Base-by-base conservation (phyloP, 2,329 filamentous ascomycete species). In the Aspergillus pseudonomiae region DNA sequence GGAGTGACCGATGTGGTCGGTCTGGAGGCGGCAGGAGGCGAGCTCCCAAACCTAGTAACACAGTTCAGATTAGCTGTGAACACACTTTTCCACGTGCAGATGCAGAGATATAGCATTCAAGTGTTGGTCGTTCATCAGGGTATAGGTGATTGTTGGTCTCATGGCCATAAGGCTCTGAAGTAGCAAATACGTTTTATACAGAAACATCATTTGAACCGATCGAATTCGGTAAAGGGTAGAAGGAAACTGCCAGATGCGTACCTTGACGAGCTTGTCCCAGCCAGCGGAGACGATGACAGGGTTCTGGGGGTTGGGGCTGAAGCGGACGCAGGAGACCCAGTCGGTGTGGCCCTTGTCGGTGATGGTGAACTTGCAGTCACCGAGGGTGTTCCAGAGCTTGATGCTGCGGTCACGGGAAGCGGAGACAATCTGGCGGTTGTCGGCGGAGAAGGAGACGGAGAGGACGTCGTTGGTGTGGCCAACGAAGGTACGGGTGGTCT, bases 351-450 rank as follows among this genome's bases (percentile, higher is more conserved):
- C 95, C 91, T 99, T 99, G 82, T 99, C 95, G 85, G 93, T 96
- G 88, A 99, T 98, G 87, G 94, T 99, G 91, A 90, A 99, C 89
- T 99, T 99, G 94, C 95, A 99, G 90, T 99, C 95, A 85, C 95
- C 95, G 73, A 99, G 93, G 77, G 95, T 99, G 89, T 99, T 99
- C 95, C 95, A 99, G 78, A 99, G 91, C 92, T 98, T 99, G 89
- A 99, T 98, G 80, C 92, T 93, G 82, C 93, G 91, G 88, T 99
- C 95, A 83, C 95, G 94, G 71, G 95, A 98, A 74, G 94, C 95
- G 73, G 95, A 98, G 78, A 98, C 95, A 84, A 99, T 98, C 89
- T 98, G 95, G 81, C 95, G 92, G 92, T 98, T 98, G 88, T 99
- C 95, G 89, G 95, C 95, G 77, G 95, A 98, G 92, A 99, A 99